Conservation (phyloP, 495 filamentous ascomycete species). For the Cercophora samala region DNA sequence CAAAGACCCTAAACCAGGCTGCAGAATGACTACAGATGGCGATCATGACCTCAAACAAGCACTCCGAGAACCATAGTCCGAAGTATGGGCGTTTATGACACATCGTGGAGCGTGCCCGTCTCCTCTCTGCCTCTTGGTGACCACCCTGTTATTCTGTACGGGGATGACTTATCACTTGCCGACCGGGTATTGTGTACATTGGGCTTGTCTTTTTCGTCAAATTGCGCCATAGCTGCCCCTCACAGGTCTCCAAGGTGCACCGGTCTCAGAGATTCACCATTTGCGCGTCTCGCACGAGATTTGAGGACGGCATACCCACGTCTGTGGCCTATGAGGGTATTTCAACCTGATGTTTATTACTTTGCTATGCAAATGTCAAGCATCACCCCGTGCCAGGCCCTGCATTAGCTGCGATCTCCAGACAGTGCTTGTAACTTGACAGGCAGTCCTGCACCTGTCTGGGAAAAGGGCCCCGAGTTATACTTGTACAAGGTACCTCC, state of each 20-base stretch:
- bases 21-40: background rate
- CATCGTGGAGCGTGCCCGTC: background rate
- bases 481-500: background rate
- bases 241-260: slow-evolving; percentile 20
- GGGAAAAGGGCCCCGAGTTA: background rate
- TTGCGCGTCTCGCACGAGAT: slow-evolving; percentile 1
- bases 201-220: slow-evolving; percentile 21
- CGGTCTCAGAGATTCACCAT: background rate
- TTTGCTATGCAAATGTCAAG: background rate
- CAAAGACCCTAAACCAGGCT: background rate
- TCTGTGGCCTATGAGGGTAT: background rate
- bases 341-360: background rate
- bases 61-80: slow-evolving; percentile 7
- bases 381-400: slow-evolving; percentile 1
- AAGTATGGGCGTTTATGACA: background rate
- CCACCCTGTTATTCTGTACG: slow-evolving; percentile 26
- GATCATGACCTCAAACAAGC: background rate
- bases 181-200: slow-evolving; percentile 25
- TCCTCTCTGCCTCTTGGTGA: background rate
- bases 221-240: slow-evolving; percentile 37
- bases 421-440: background rate
- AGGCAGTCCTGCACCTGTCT: background rate
- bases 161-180: slow-evolving; percentile 9
- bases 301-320: background rate
- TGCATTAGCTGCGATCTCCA: slow-evolving; percentile 3